These are phyloP conservation scores for Leccinum longicurvipes DNA, from an alignment of 768 basidiomycete genomes.

Conservation along the genomic window DNA sequence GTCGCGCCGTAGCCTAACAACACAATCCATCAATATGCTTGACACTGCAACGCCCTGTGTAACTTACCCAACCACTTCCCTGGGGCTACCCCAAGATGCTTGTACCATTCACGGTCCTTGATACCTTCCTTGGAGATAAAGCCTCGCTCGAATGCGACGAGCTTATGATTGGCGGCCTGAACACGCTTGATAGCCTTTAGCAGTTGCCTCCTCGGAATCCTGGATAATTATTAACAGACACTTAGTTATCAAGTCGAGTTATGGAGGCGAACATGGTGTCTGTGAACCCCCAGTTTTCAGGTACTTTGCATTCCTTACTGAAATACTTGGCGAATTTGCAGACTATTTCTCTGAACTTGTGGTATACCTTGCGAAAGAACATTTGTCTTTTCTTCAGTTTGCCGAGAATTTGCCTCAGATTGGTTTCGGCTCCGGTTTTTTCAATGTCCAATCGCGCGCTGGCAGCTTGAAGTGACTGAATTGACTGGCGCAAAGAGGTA, in stretches of 20 bases:
- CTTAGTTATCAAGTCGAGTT: neutral
- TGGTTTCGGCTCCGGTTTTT: slow-evolving; percentile 50
- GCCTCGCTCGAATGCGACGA: slow-evolving; percentile 71
- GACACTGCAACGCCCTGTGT: neutral
- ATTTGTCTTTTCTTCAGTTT: slow-evolving; percentile 30
- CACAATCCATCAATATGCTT: slow-evolving; percentile 1
- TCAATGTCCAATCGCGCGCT: slow-evolving; percentile 58
- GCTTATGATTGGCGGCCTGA: slow-evolving; percentile 60
- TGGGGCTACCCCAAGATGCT: slow-evolving; percentile 85
- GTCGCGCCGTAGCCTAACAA: slow-evolving; percentile 78
- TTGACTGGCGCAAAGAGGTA: slow-evolving; percentile 42
- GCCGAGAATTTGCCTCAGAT: slow-evolving; percentile 45
- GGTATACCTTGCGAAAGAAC: slow-evolving; percentile 20
- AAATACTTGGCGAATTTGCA: slow-evolving; percentile 38
- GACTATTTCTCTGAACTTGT: slow-evolving; percentile 9
- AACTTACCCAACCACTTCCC: slow-evolving; percentile 78
- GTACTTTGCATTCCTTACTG: slow-evolving; percentile 23
- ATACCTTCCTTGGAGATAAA: slow-evolving; percentile 82
- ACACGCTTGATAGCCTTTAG: slow-evolving; percentile 60
- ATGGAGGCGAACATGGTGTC: slow-evolving; percentile 12
- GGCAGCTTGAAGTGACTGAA: slow-evolving; percentile 45
- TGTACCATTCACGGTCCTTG: slow-evolving; percentile 84
- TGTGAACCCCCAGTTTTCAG: slow-evolving; percentile 1
- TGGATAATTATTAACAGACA: slow-evolving; percentile 9
- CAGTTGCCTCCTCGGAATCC: slow-evolving; percentile 33